A percentile compares a stretch with the other conserved stretches of the same genome.
Conservation (phyloP, 2,329 filamentous ascomycete species). For the Colletotrichum aenigma region DNA sequence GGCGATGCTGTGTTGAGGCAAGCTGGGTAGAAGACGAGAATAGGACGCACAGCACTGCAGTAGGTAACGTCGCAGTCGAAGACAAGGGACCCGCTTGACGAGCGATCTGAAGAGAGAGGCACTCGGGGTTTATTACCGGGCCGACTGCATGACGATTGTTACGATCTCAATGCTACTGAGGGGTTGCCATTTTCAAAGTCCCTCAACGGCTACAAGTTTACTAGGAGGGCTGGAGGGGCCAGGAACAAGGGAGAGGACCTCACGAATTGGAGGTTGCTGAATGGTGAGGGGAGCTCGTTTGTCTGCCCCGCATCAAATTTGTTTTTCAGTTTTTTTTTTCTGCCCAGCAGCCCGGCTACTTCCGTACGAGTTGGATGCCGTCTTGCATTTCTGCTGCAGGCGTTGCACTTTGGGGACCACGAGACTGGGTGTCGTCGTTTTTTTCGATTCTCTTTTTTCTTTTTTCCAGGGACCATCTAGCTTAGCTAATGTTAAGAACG, state of each 20-base stretch:
- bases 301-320: not conserved
- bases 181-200: not conserved
- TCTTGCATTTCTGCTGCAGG: not conserved
- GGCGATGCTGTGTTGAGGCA: not conserved
- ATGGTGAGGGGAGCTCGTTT: not conserved
- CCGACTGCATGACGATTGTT: not conserved
- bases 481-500: not conserved
- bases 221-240: not conserved
- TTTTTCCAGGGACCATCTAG: not conserved
- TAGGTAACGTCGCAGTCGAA: not conserved
- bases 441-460: not conserved
- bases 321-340: slow-evolving; percentile 26
- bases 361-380: not conserved
- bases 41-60: not conserved
- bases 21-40: not conserved
- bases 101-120: not conserved
- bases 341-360: slow-evolving; percentile 23
- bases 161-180: not conserved
- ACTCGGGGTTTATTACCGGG: not conserved
- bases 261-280: not conserved
- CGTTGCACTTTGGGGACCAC: not conserved
- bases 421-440: not conserved
- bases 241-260: not conserved
- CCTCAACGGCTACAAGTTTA: not conserved
- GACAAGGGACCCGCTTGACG: not conserved